These are phyloP conservation scores for Aspergillus sp. DNA, from an alignment of 2,329 filamentous ascomycete species.

Conservation along the genomic window DNA sequence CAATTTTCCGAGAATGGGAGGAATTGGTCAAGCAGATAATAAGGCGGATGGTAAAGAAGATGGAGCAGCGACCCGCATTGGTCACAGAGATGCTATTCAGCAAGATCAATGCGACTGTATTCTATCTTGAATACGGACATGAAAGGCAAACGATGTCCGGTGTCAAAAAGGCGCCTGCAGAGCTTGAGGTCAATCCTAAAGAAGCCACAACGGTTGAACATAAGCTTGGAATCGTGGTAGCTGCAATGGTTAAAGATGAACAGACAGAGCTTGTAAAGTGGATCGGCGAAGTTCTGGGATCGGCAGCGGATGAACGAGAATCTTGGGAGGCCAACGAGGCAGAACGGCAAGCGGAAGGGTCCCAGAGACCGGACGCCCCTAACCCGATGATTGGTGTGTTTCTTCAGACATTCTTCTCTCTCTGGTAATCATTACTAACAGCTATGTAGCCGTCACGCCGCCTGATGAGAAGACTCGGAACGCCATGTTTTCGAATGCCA, in stretches of 20 bases:
- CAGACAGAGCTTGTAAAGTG: conserved; percentile 71
- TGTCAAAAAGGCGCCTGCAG: conserved; percentile 65
- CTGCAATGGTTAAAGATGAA: conserved; percentile 71
- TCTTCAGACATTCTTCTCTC: not conserved
- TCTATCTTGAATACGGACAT: conserved; percentile 84
- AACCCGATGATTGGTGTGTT: conserved; percentile 43
- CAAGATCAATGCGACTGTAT: conserved; percentile 75
- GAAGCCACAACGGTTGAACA: conserved; percentile 57
- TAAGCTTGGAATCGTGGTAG: conserved; percentile 73
- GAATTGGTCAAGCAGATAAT: conserved; percentile 80
- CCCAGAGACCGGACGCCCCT: conserved; percentile 16
- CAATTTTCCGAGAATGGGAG: conserved; percentile 82
- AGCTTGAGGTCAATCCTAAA: conserved; percentile 72
- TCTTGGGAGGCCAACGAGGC: conserved; percentile 69
- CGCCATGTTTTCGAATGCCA: conserved; percentile 82
- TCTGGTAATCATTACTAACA: conserved; percentile 2
- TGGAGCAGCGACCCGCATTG: conserved; percentile 76
- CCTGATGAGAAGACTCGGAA: conserved; percentile 60
- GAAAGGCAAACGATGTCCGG: conserved; percentile 66
- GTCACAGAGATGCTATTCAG: conserved; percentile 91
- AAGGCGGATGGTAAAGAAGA: conserved; percentile 71
- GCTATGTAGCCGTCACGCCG: conserved; percentile 50
- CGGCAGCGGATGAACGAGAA: conserved; percentile 64
- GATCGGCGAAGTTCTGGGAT: conserved; percentile 65
- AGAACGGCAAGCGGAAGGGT: conserved; percentile 46